phyloP scores from a whole-genome alignment of 192 early-diverging fungal species.

The Thamnidium elegans region DNA sequence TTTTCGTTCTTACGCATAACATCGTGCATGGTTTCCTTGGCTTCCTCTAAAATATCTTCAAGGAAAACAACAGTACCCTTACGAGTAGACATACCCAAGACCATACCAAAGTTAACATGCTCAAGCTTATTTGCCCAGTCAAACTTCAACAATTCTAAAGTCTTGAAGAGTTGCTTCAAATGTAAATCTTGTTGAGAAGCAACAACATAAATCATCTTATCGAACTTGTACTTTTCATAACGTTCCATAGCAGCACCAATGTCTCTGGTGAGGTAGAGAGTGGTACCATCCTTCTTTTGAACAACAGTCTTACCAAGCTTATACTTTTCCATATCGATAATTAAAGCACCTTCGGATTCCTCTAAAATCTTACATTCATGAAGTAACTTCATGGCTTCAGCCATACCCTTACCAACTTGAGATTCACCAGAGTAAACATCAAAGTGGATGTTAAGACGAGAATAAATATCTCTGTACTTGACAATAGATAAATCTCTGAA shows the following conservation, averaged over 20 bases:
- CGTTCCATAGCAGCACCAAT: constrained; percentile 94
- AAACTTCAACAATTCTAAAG: constrained; percentile 75
- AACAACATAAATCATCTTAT: constrained; percentile 92
- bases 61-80: constrained; percentile 94
- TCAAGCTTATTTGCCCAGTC: constrained; percentile 80
- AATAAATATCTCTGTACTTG: constrained; percentile 91
- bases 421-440: constrained; percentile 97
- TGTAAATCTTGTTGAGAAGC: constrained; percentile 89
- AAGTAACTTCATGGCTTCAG: constrained; percentile 67
- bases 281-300: constrained; percentile 87
- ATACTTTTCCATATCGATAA: constrained; percentile 79
- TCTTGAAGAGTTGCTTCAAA: constrained; percentile 94
- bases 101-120: constrained; percentile 94
- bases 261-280: constrained; percentile 94
- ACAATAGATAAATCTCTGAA: constrained; percentile 88
- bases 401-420: constrained; percentile 76
- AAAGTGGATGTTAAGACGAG: constrained; percentile 87
- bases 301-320: constrained; percentile 84
- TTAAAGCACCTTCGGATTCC: constrained; percentile 79
- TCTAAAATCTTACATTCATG: constrained; percentile 67
- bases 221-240: constrained; percentile 83
- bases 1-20: constrained; percentile 87
- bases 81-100: constrained; percentile 94
- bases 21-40: constrained; percentile 84
- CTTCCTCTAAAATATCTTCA: constrained; percentile 87